Base-by-base conservation (phyloP, 1,284 basidiomycete species). In the Porphyrellus sp. region DNA sequence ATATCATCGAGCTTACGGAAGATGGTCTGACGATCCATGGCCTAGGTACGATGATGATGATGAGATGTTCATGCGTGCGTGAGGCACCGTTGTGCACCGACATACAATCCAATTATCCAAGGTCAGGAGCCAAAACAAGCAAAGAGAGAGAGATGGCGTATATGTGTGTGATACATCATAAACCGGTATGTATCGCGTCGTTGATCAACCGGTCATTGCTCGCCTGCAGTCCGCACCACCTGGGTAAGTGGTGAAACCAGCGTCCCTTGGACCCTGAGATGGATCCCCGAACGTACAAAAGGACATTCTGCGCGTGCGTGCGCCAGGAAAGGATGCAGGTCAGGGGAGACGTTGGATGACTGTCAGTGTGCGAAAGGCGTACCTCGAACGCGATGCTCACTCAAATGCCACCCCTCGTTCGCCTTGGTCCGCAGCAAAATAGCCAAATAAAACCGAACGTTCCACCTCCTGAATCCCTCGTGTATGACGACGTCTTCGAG, bases 401-500 rank as follows among this genome's bases (percentile, higher is more conserved):
- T 5, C 63, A 62, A 27, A 73, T 59, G 9, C 34, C 16, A 6
- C 39, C 41, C 9, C 11, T 11, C 40, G 12, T 23, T 11, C 21
- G n/a, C 16, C 4, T 63, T 12, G 68, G 61, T 18, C 71, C 69
- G n/a, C n/a, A n/a, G n/a, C 21, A 88, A 63, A 16, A 76, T 75
- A 4, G 77, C 82, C 11, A 89, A 70, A 63, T 88, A 89, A 61
- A 81, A 87, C 15, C 80, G 77, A 16, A 89, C 76, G 61, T 85
- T 73, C 87, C 87, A 91, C 47, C 85, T 70, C 9, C 69, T 74
- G 16, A 90, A 68, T 3, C 81, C 88, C 65, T 91, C 89, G 60
- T 89, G 86, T 49, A 91, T 83, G 31, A 89, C 61, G 33, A 87
- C 73, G 55, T 88, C 85, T 43, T 78, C 74, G 25, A 90, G 68